Evolutionary conservation across 306 rosid genomes (phyloP).

Genomic region (Trifolium pratense): DNA sequence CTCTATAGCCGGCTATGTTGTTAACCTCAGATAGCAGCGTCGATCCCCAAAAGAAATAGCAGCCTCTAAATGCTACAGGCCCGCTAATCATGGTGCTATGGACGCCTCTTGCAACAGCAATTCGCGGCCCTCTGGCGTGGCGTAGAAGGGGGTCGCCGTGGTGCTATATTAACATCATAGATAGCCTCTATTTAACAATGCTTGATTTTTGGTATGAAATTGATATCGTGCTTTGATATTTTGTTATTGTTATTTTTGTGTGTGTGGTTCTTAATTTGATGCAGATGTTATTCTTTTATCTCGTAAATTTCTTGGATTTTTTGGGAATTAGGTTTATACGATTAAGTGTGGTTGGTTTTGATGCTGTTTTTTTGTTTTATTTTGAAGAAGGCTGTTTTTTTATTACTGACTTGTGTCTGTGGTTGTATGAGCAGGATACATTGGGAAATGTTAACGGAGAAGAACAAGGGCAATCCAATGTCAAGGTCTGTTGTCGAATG

Average conservation of each 20-base stretch:
- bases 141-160: too few species aligned
- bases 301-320: background rate
- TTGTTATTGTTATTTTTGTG: background rate
- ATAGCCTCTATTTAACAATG: background rate
- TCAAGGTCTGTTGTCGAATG: conserved; percentile 86
- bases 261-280: background rate
- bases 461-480: conserved; percentile 73
- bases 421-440: conserved; percentile 61
- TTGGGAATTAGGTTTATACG: background rate
- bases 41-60: too few species aligned
- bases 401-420: background rate
- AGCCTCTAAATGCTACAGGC: too few species aligned
- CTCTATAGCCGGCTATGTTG: too few species aligned
- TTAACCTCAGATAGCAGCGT: too few species aligned
- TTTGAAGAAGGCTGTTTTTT: background rate
- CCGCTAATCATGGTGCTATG: too few species aligned
- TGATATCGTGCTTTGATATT: background rate
- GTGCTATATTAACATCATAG: too few species aligned
- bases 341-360: conserved; percentile 13
- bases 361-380: background rate
- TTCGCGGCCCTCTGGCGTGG: too few species aligned
- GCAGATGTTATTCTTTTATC: background rate
- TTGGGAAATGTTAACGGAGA: conserved; percentile 62
- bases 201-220: background rate
- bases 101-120: too few species aligned